phyloP scores from a whole-genome alignment of 2,329 filamentous ascomycete genomes.

The Aspergillus oerlinghausenensis region DNA sequence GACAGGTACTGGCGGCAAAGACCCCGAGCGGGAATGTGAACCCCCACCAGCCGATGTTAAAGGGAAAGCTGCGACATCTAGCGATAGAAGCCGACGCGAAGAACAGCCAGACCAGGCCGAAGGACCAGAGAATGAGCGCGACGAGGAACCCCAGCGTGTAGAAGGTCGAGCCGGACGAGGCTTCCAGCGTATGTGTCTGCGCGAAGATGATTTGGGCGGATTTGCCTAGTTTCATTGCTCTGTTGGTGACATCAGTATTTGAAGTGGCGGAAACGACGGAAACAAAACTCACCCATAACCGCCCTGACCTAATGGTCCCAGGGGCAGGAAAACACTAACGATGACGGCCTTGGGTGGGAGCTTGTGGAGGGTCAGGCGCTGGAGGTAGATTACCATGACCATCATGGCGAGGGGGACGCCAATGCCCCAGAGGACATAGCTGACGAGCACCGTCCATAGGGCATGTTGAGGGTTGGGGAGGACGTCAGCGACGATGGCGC shows the following conservation, averaged over 20 bases:
- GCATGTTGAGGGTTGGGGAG: conserved; percentile 54
- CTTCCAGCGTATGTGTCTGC: conserved; percentile 27
- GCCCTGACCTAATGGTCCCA: conserved; percentile 64
- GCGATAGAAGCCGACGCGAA: conserved; percentile 35
- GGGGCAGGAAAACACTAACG: conserved; percentile 63
- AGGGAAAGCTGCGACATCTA: conserved; percentile 44
- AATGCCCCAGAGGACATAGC: conserved; percentile 69
- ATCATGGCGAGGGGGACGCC: conserved; percentile 58
- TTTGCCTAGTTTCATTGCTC: conserved; percentile 48
- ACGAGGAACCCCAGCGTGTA: conserved; percentile 34
- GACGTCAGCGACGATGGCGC: conserved; percentile 57
- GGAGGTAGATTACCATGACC: conserved; percentile 65
- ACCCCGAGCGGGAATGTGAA: conserved; percentile 59
- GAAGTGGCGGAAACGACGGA: not conserved
- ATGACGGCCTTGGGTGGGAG: conserved; percentile 66
- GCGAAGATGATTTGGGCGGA: conserved; percentile 39
- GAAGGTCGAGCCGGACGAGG: conserved; percentile 27
- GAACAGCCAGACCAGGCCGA: conserved; percentile 39
- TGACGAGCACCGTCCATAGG: conserved; percentile 58
- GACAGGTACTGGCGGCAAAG: conserved; percentile 45
- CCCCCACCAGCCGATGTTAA: conserved; percentile 62
- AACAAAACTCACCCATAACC: conserved; percentile 47
- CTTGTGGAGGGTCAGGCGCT: conserved; percentile 62
- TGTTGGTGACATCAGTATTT: conserved; percentile 3
- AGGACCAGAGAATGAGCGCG: conserved; percentile 37